Conservation (phyloP, 345 rosid genomes). For the Salix suchowensis region DNA sequence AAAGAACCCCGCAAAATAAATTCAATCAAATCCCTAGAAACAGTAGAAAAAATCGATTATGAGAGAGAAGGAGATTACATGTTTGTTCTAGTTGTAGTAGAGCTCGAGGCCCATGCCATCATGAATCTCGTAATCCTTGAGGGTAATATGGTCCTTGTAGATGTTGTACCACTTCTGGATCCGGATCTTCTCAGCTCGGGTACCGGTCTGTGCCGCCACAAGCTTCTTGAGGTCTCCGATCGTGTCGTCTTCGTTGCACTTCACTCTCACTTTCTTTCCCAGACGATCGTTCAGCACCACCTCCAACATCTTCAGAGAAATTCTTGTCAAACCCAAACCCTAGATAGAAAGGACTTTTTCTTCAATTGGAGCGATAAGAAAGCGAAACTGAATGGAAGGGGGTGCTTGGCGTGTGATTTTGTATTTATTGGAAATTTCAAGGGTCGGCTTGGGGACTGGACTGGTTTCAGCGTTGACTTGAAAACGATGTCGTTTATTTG, state of each 20-base stretch:
- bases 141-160: conserved; percentile 37
- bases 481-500: background rate
- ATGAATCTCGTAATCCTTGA: conserved; percentile 33
- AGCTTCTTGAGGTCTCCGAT: conserved; percentile 43
- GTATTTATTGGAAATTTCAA: background rate
- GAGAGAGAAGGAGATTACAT: background rate
- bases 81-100: conserved; percentile 21
- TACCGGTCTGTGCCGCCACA: conserved; percentile 40
- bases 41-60: background rate
- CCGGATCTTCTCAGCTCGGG: conserved; percentile 45
- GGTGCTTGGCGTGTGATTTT: background rate
- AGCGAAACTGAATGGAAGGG: background rate
- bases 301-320: conserved; percentile 23
- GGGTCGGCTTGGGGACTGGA: background rate
- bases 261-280: conserved; percentile 36
- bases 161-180: conserved; percentile 44
- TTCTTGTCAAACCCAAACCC: background rate
- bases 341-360: background rate
- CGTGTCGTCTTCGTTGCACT: conserved; percentile 33
- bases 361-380: background rate
- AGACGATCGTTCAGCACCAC: conserved; percentile 37
- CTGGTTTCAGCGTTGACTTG: background rate
- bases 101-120: conserved; percentile 42
- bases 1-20: background rate
- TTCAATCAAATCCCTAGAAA: background rate